Percentiles rank a stretch among this genome's conserved stretches.
Evolutionary conservation across 495 filamentous ascomycete genomes (phyloP).

Genomic region (Staphylotrichum longicolle): DNA sequence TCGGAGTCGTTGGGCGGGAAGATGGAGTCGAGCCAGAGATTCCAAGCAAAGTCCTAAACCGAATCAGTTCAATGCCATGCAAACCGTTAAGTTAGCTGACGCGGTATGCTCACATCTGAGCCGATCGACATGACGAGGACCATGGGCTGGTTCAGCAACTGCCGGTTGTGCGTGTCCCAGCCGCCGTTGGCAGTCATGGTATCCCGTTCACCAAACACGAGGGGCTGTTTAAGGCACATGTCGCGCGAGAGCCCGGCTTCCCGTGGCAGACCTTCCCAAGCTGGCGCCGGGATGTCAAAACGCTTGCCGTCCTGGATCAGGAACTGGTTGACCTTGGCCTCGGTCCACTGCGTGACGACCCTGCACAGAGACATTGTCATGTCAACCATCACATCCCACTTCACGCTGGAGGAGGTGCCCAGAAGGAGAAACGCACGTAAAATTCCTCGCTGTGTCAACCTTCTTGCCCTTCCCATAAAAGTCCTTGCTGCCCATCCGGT

Average conservation of each 20-base stretch:
- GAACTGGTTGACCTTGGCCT: slow-evolving; percentile 58
- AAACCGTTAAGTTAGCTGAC: slow-evolving; percentile 57
- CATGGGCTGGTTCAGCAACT: slow-evolving; percentile 55
- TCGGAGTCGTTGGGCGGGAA: slow-evolving; percentile 54
- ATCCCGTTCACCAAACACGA: slow-evolving; percentile 49
- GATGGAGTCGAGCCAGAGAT: slow-evolving; percentile 68
- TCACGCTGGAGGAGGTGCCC: too few species aligned
- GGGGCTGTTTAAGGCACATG: slow-evolving; percentile 16
- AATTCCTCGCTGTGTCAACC: slow-evolving; percentile 59
- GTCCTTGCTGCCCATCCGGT: slow-evolving; percentile 55
- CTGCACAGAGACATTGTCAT: not conserved
- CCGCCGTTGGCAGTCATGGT: slow-evolving; percentile 58
- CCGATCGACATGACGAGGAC: slow-evolving; percentile 69
- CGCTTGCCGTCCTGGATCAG: slow-evolving; percentile 65
- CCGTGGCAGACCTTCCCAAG: slow-evolving; percentile 38
- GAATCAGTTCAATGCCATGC: slow-evolving; percentile 7
- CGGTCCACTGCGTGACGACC: slow-evolving; percentile 63
- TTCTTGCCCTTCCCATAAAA: slow-evolving; percentile 62
- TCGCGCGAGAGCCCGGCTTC: slow-evolving; percentile 38
- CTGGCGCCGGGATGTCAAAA: slow-evolving; percentile 53
- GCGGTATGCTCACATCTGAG: slow-evolving; percentile 50
- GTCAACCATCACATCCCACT: not conserved
- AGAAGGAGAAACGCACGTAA: slow-evolving; percentile 45
- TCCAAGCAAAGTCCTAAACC: slow-evolving; percentile 10
- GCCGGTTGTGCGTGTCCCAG: slow-evolving; percentile 49